Conservation (phyloP, 164 flowering plant species). For the Vitis rupestris region DNA sequence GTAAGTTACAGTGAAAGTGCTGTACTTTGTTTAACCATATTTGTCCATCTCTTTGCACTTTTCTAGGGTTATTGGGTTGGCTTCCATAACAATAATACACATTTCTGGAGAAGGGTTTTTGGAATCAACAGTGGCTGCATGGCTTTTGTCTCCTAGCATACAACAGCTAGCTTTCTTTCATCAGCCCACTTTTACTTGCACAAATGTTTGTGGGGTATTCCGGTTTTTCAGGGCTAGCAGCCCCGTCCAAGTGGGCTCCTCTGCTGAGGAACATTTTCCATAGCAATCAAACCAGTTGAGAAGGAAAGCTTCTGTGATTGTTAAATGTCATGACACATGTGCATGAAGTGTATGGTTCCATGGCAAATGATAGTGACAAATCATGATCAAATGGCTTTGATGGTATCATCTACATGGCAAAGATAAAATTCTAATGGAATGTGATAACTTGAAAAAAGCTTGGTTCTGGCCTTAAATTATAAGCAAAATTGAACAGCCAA, state of each 20-base stretch:
- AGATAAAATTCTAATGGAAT: neutral
- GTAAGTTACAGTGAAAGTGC: neutral
- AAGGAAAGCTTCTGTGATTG: slow-evolving; percentile 5
- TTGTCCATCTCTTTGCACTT: neutral
- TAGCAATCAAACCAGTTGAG: neutral
- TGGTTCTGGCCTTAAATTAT: neutral
- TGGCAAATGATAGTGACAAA: neutral
- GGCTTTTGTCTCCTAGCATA: slow-evolving; percentile 10
- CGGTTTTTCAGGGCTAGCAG: neutral
- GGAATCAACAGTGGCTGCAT: neutral
- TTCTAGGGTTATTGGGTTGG: neutral
- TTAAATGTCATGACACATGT: slow-evolving; percentile 5
- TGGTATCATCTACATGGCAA: neutral
- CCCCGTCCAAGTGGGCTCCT: slow-evolving; percentile 1
- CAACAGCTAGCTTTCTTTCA: slow-evolving; percentile 3
- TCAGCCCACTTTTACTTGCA: neutral
- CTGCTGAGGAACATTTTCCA: neutral
- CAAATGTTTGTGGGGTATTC: slow-evolving; percentile 15
- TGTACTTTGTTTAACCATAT: neutral
- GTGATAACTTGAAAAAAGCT: neutral
- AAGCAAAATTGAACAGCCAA: too few relatives aligned
- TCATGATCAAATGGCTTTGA: neutral
- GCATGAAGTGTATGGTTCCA: neutral
- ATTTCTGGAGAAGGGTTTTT: neutral
- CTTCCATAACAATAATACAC: neutral